Conservation (phyloP, 805 yeast genomes). For the Teunomyces panamensis region DNA sequence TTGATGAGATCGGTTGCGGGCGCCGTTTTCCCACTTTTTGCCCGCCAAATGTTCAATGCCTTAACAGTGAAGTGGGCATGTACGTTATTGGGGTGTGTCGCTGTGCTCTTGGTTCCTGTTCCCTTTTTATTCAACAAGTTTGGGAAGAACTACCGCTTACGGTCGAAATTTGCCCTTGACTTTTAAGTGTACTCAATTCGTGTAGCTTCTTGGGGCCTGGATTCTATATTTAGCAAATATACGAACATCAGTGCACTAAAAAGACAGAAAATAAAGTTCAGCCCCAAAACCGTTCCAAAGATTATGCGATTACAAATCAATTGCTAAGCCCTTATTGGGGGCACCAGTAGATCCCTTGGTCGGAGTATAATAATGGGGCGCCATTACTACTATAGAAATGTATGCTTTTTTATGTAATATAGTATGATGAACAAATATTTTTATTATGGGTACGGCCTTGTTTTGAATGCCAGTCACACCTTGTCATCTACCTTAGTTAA, state of each 20-base stretch:
- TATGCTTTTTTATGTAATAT: too few species aligned
- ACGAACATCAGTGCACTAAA: not conserved
- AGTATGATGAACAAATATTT: slow-evolving; percentile 6
- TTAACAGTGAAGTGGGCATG: too few species aligned
- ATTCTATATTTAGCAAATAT: not conserved
- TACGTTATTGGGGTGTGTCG: too few species aligned
- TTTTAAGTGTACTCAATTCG: too few species aligned
- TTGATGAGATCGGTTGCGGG: too few species aligned
- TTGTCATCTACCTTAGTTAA: not conserved
- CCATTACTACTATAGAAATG: not conserved
- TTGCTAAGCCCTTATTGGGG: not conserved
- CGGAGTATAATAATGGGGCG: too few species aligned
- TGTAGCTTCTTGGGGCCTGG: not conserved
- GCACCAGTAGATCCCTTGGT: not conserved
- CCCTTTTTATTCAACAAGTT: too few species aligned
- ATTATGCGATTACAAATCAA: not conserved
- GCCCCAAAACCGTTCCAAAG: not conserved
- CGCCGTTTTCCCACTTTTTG: too few species aligned
- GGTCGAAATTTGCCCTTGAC: too few species aligned
- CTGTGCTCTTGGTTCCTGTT: too few species aligned
- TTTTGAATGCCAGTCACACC: not conserved
- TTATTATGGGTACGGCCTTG: slow-evolving; percentile 6
- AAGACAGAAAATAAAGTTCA: not conserved
- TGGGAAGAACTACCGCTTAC: too few species aligned
- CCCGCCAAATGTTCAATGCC: too few species aligned